These are phyloP conservation scores for Barbarea vulgaris DNA, from an alignment of 345 rosid genomes.

Conservation along the genomic window DNA sequence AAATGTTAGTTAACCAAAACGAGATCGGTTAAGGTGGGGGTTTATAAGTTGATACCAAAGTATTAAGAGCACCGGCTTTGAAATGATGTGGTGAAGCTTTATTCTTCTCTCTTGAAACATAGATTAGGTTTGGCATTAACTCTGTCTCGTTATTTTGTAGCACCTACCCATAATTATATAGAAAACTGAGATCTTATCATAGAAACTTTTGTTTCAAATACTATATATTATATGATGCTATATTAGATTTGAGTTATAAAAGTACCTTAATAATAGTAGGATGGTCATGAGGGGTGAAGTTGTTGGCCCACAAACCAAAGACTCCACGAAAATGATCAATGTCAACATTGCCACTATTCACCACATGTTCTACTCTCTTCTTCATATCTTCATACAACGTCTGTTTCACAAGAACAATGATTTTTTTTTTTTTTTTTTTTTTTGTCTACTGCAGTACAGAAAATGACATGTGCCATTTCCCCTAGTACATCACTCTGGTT, in stretches of 20 bases:
- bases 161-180: conserved; percentile 39
- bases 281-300: conserved; percentile 60
- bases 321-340: conserved; percentile 29
- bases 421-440: too few species aligned
- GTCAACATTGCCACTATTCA: conserved; percentile 48
- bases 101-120: conserved; percentile 62
- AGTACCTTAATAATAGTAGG: conserved; percentile 68
- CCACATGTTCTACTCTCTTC: conserved; percentile 45
- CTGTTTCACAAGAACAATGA: too few species aligned
- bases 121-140: conserved; percentile 58
- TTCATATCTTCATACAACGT: conserved; percentile 61
- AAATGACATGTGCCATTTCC: too few species aligned
- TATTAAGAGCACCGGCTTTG: conserved; percentile 81
- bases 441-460: too few species aligned
- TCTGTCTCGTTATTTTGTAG: conserved; percentile 45
- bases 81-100: conserved; percentile 51
- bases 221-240: too few species aligned
- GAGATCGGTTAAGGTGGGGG: not conserved
- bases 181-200: not conserved
- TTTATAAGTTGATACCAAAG: conserved; percentile 44
- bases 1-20: not conserved
- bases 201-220: not conserved
- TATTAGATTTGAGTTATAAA: not conserved
- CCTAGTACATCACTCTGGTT: too few species aligned
- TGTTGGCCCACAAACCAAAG: conserved; percentile 46